A percentile compares a stretch with the other conserved stretches of the same genome.
Evolutionary conservation across 352 stramenopile genomes (phyloP).

Genomic region (Phytophthora ramorum): DNA sequence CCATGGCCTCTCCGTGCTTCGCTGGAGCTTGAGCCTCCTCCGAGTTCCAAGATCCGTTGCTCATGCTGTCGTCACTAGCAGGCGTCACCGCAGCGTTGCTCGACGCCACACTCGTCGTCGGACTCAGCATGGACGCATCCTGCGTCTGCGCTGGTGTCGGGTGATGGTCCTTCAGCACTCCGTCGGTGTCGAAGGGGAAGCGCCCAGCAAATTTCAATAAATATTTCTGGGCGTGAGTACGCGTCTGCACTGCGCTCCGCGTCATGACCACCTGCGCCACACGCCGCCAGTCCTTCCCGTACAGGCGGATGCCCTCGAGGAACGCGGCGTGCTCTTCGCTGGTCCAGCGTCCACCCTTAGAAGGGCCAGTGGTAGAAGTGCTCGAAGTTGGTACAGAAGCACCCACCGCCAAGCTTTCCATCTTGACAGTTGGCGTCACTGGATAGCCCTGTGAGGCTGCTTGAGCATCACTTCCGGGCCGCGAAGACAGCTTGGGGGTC

Average conservation of each 20-base stretch:
- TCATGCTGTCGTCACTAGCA: slow-evolving; percentile 41
- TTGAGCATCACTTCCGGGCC: slow-evolving; percentile 11
- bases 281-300: slow-evolving; percentile 87
- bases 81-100: slow-evolving; percentile 33
- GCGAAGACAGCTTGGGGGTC: slow-evolving; percentile 36
- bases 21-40: slow-evolving; percentile 32
- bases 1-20: slow-evolving; percentile 63
- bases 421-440: slow-evolving; percentile 35
- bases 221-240: slow-evolving; percentile 93
- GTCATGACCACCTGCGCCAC: slow-evolving; percentile 86
- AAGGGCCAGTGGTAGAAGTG: slow-evolving; percentile 30
- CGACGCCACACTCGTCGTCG: slow-evolving; percentile 36
- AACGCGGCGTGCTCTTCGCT: slow-evolving; percentile 88
- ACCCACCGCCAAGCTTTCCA: slow-evolving; percentile 33
- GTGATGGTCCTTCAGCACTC: slow-evolving; percentile 47
- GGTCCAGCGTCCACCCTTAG: slow-evolving; percentile 89
- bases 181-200: slow-evolving; percentile 74
- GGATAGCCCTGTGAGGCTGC: slow-evolving; percentile 12
- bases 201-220: slow-evolving; percentile 92
- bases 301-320: slow-evolving; percentile 86
- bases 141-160: slow-evolving; percentile 20
- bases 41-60: slow-evolving; percentile 44
- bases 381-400: slow-evolving; percentile 23
- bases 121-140: slow-evolving; percentile 32
- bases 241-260: slow-evolving; percentile 88